Evolutionary conservation across 805 yeast genomes (phyloP), one percentile per base, ranked within the genome.

Genomic region (Metschnikowia chrysomelidarum): DNA sequence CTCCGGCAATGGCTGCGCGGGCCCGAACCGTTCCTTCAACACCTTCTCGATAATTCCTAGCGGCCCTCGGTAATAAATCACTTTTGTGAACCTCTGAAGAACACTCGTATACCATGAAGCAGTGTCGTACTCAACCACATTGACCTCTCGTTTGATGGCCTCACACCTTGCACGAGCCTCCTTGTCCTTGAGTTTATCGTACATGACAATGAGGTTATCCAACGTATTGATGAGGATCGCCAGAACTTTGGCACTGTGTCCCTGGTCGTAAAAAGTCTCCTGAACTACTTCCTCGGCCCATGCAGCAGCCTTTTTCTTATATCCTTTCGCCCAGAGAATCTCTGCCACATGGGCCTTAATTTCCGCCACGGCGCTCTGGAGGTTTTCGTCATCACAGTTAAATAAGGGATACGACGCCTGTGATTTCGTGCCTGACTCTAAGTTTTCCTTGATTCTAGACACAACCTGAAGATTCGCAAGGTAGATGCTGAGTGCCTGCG

Each of bases 231-330:
- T 29, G 24, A 66, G 49, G 12, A 67, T 54, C 2, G 58, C 56
- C 3, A 59, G 50, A 0, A 56, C 60, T 16, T 54, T 48, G 3
- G 57, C 36, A 11, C 55, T 44, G 21, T 53, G 47, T 26, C 54
- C 49, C 44, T 57, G 57, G 32, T 51, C 56, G 36, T 52, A 54
- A 43, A 57, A 67, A 19, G 60, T 49, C 15, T 60, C 62, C 30
- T 62, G 67, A 6, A 67, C 50, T 4, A 66, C 61, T 37, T 67
- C 69, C 43, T 67, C 71, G 11, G 59, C 56, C 72, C 72, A 66
- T 2, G 64, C 49, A 25, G 64, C 54, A 16, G 73, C 70, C 34
- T 61, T 59, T 38, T 59, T 49, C 38, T 57, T 56, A 45, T 45
- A 60, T 5, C 70, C 70, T 41, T 53, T 57, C 6, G 61, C 61